A percentile compares a stretch with the other conserved stretches of the same genome.
Evolutionary conservation across 2,329 filamentous ascomycete genomes (phyloP).

Genomic region (Scedosporium apiospermum): DNA sequence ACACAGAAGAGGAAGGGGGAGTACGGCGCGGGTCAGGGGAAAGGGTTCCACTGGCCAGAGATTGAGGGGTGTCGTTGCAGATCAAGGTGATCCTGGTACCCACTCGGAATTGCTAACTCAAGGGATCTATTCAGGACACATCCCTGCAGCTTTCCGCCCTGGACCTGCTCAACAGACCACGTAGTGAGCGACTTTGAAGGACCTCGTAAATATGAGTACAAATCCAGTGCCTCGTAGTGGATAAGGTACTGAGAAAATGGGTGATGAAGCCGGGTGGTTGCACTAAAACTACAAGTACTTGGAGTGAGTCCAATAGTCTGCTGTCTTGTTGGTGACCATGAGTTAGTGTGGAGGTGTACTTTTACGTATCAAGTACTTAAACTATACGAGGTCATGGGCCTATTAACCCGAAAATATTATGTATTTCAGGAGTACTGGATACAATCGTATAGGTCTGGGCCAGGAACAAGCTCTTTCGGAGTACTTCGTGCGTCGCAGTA

Average conservation of each 20-base stretch:
- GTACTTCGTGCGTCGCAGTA: too few relatives aligned
- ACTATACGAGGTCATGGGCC: neutral
- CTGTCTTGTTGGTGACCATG: neutral
- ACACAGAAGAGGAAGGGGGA: neutral
- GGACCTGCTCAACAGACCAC: neutral
- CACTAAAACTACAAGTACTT: too few relatives aligned
- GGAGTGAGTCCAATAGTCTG: neutral
- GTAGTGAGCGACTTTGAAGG: neutral
- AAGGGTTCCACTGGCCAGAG: slow-evolving; percentile 1
- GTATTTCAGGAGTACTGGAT: too few relatives aligned
- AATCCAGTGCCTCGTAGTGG: too few relatives aligned
- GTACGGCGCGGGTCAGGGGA: neutral
- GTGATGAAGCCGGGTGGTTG: too few relatives aligned
- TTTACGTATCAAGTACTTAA: neutral
- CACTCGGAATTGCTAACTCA: neutral
- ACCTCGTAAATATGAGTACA: neutral
- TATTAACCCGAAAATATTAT: too few relatives aligned
- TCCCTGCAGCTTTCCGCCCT: neutral
- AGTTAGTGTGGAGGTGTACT: neutral
- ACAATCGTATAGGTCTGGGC: too few relatives aligned
- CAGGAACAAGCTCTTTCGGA: too few relatives aligned
- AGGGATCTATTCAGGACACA: neutral
- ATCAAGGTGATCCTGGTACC: neutral
- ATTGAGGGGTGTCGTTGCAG: neutral
- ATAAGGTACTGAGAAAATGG: too few relatives aligned